Evolutionary conservation across 2,329 filamentous ascomycete species (phyloP).

Genomic region (Venturia nashicola): DNA sequence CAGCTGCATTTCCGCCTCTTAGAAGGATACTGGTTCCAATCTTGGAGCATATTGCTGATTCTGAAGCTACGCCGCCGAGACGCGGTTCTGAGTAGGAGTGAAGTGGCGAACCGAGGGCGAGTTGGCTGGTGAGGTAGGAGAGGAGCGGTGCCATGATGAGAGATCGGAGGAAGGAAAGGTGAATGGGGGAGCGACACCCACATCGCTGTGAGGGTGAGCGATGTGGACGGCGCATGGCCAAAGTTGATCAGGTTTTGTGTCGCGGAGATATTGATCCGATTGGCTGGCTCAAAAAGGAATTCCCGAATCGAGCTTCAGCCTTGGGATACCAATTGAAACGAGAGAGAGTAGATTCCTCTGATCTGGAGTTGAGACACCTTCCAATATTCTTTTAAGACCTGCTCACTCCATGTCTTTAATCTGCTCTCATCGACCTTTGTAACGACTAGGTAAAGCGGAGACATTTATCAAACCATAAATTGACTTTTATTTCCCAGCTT

Average conservation of each 20-base stretch:
- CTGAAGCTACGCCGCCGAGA: slow-evolving; percentile 33
- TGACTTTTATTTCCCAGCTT: background rate
- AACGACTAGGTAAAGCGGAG: no score
- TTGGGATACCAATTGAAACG: background rate
- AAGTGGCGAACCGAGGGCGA: slow-evolving; percentile 7
- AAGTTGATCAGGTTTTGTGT: background rate
- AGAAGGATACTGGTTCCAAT: slow-evolving; percentile 35
- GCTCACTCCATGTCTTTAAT: no score
- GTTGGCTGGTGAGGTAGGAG: slow-evolving; percentile 7
- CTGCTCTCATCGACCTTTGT: no score
- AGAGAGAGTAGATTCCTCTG: background rate
- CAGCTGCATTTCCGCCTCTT: slow-evolving; percentile 38
- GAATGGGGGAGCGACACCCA: background rate
- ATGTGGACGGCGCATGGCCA: background rate
- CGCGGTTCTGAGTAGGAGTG: background rate
- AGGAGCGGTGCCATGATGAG: slow-evolving; percentile 7
- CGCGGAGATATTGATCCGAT: background rate
- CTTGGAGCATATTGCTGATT: slow-evolving; percentile 31
- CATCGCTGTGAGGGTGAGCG: background rate
- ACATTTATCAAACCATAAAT: background rate
- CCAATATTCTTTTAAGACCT: no score
- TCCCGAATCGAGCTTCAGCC: background rate
- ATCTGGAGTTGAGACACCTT: no score
- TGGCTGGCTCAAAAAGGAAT: background rate
- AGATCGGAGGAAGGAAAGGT: background rate